Evolutionary conservation across 2,329 filamentous ascomycete species (phyloP).

Genomic region (Chrysosphaeria jannelii): DNA sequence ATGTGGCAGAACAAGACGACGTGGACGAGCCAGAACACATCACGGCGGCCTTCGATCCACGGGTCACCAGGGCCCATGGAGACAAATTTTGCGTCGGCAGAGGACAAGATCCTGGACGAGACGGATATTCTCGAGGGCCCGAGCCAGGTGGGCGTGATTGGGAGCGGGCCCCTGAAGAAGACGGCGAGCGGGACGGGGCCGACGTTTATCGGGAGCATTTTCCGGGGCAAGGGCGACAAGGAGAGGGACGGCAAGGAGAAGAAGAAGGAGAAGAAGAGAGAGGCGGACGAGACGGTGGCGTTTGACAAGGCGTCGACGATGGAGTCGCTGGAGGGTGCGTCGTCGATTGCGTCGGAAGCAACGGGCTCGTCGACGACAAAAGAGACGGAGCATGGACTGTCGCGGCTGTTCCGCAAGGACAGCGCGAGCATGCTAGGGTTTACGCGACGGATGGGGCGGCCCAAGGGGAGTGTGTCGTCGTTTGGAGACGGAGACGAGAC

Average conservation of each 20-base stretch:
- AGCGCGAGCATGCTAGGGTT: constrained; percentile 35
- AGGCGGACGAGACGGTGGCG: constrained; percentile 23
- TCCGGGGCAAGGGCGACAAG: constrained; percentile 13
- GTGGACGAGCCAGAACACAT: constrained; percentile 33
- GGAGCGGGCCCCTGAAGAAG: constrained; percentile 30
- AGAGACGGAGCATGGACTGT: constrained; percentile 20
- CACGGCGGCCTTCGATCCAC: constrained; percentile 53
- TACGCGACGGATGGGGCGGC: constrained; percentile 17
- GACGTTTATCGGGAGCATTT: constrained; percentile 50
- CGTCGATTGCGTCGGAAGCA: constrained; percentile 6
- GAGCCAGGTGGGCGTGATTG: constrained; percentile 40
- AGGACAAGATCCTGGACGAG: constrained; percentile 32
- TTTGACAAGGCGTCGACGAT: constrained; percentile 28
- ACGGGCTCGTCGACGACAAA: constrained; percentile 11
- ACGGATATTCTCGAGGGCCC: constrained; percentile 22
- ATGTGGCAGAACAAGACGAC: constrained; percentile 30
- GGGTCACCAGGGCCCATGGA: constrained; percentile 35
- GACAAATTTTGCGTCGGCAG: constrained; percentile 29
- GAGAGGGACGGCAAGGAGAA: constrained; percentile 6
- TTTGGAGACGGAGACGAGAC: too few species aligned
- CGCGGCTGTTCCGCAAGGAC: constrained; percentile 36
- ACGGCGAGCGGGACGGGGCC: constrained; percentile 69
- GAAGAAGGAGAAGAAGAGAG: constrained; percentile 9
- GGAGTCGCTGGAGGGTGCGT: constrained; percentile 12
- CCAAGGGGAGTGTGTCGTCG: too few species aligned